These are phyloP conservation scores for Fusarium setosum DNA, from an alignment of 2,329 filamentous ascomycete genomes.

Conservation along the genomic window DNA sequence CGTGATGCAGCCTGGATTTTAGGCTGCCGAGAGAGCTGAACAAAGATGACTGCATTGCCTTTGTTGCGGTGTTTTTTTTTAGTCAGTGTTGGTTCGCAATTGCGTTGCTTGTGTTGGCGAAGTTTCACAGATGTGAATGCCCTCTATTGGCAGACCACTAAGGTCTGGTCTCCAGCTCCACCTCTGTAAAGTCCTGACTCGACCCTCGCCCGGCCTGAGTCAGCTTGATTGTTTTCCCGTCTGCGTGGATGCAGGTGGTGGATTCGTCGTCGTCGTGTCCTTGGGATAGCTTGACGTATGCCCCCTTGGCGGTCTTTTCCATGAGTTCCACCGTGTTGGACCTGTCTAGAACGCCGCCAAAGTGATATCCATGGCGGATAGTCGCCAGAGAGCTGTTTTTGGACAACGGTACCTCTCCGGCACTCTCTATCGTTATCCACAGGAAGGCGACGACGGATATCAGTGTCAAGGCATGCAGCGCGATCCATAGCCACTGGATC, in stretches of 20 bases:
- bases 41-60: slow-evolving; percentile 31
- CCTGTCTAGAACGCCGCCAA: not conserved
- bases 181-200: not conserved
- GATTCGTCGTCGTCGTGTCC: not conserved
- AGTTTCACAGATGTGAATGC: not conserved
- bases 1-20: slow-evolving; percentile 33
- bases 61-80: slow-evolving; percentile 19
- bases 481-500: slow-evolving; percentile 13
- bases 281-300: not conserved
- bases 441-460: not conserved
- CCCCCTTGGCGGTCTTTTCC: slow-evolving; percentile 2
- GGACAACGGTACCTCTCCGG: not conserved
- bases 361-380: slow-evolving; percentile 4
- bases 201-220: not conserved
- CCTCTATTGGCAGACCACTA: not conserved
- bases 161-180: not conserved
- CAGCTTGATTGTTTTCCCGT: not conserved
- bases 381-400: slow-evolving; percentile 10
- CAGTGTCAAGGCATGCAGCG: slow-evolving; percentile 2
- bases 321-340: slow-evolving; percentile 9
- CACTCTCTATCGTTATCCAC: not conserved
- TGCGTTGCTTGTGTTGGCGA: not conserved
- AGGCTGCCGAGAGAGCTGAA: slow-evolving; percentile 37
- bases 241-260: too few relatives aligned
- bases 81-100: slow-evolving; percentile 27